Percentiles rank a stretch among this genome's conserved stretches.
Evolutionary conservation across 108 stramenopile genomes (phyloP).

Genomic region (Bacterosira constricta): DNA sequence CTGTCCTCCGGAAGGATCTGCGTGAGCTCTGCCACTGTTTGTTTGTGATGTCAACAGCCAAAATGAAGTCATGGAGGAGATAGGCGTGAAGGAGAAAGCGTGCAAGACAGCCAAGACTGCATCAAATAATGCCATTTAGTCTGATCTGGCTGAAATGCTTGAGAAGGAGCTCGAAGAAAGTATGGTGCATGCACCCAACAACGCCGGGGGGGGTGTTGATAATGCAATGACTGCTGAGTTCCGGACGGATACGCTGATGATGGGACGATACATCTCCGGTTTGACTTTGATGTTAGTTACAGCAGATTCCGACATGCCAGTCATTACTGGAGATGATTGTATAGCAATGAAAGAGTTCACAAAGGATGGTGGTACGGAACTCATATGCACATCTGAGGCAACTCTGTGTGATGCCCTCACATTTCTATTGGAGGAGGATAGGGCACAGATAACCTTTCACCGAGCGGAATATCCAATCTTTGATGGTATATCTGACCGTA

Average conservation of each 20-base stretch:
- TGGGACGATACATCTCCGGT: neutral
- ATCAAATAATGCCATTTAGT: neutral
- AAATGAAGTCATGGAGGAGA: neutral
- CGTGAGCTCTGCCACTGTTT: neutral
- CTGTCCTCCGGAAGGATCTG: no score
- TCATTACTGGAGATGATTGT: slow-evolving; percentile 18
- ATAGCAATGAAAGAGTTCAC: slow-evolving; percentile 25
- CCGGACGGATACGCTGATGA: slow-evolving; percentile 29
- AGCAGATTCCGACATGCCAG: slow-evolving; percentile 20
- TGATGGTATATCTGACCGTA: slow-evolving; percentile 2
- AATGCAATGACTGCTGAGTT: no score
- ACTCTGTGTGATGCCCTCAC: neutral
- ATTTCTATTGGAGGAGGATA: neutral
- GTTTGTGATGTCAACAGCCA: neutral
- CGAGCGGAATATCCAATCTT: slow-evolving; percentile 14
- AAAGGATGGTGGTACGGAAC: neutral
- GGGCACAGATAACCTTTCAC: no score
- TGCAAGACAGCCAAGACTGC: no score
- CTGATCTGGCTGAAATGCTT: slow-evolving; percentile 1
- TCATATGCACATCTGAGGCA: slow-evolving; percentile 6
- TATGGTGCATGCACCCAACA: slow-evolving; percentile 10
- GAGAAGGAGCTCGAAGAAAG: neutral
- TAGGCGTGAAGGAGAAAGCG: neutral
- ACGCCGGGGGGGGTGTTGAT: slow-evolving; percentile 17
- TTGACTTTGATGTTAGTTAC: slow-evolving; percentile 16